Base-by-base conservation (phyloP, 225 moss, liverwort and hornwort genomes). In the Antitrichia curtipendula region DNA sequence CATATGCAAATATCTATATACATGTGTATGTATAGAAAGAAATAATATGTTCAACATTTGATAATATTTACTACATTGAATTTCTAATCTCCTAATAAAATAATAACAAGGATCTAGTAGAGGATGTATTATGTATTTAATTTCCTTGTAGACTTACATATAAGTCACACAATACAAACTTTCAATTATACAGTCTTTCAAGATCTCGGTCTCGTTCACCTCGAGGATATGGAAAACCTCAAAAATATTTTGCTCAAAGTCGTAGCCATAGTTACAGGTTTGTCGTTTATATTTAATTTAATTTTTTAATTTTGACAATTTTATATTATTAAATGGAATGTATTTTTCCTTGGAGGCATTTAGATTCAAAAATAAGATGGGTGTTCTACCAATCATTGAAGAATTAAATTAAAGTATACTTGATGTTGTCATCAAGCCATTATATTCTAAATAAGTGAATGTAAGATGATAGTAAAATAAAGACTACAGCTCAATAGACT, bases 191-290 rank as follows among this genome's bases (percentile, higher is more conserved):
- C 86, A 97, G 96, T 66, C 85, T 90, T 50, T 96, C 96, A 18
- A 89, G 92, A 22, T 97, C 97, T 10, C 91, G 95, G 4, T 97
- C 96, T 64, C 92, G 89, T 36, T 96, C 97, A 85, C 95, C 95
- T 83, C 94, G 89, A 81, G 84, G 84, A 3, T 89, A 93, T 76
- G 75, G 91, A 66, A 92, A 95, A 52, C 75, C 89, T 63, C 93
- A 83, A 20, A 98, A 95, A 82, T 80, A 91, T 86, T 90, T 91
- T 57, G 80, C 76, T 28, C 88, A 86, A 58, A 96, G 96, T 87
- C 90, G 90, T 88, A 98, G 96, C 64, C 89, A 89, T 3, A 98
- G 96, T 83, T 95, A 91, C 65, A 97, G 97, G 97, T 96, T 24
- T 32, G 49, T 78, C 2, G 2, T 62, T 43, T 52, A 16, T 32